Evolutionary conservation across 2,329 filamentous ascomycete species (phyloP).

Genomic region (Nemania sp.): DNA sequence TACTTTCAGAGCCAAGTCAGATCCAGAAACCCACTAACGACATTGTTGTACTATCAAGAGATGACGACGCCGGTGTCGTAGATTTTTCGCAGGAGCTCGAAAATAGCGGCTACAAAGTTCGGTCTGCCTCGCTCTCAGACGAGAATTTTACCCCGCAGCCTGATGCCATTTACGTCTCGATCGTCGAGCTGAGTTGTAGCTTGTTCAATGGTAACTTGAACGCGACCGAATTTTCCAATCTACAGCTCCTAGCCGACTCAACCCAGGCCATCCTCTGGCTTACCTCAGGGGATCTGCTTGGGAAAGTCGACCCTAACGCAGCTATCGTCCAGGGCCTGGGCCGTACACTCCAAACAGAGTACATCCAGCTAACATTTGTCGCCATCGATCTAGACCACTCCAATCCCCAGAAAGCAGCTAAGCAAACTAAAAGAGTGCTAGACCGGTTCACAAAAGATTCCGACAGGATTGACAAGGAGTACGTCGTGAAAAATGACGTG

Average conservation of each 20-base stretch:
- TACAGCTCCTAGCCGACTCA: conserved; percentile 29
- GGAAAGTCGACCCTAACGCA: conserved; percentile 28
- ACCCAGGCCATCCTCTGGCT: conserved; percentile 34
- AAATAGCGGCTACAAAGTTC: conserved; percentile 25
- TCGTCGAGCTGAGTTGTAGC: conserved; percentile 33
- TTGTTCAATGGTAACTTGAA: conserved; percentile 35
- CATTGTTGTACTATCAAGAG: conserved; percentile 32
- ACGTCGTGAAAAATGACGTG: conserved; percentile 35
- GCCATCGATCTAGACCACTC: conserved; percentile 28
- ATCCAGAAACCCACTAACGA: conserved; percentile 24
- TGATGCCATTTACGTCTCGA: conserved; percentile 33
- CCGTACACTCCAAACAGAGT: conserved; percentile 30
- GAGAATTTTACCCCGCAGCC: conserved; percentile 27
- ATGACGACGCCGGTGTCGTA: conserved; percentile 14
- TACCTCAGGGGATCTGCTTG: conserved; percentile 33
- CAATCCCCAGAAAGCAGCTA: conserved; percentile 14
- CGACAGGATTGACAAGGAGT: conserved; percentile 34
- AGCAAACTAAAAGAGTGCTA: conserved; percentile 19
- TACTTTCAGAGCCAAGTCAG: conserved; percentile 22
- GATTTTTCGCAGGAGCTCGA: conserved; percentile 30
- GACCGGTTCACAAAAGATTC: conserved; percentile 24
- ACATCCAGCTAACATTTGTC: conserved; percentile 28
- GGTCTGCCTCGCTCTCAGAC: conserved; percentile 29
- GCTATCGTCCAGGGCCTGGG: conserved; percentile 35
- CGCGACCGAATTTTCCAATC: conserved; percentile 28